phyloP scores from a whole-genome alignment of 2,329 filamentous ascomycete genomes.

The Grosmannia serpens region DNA sequence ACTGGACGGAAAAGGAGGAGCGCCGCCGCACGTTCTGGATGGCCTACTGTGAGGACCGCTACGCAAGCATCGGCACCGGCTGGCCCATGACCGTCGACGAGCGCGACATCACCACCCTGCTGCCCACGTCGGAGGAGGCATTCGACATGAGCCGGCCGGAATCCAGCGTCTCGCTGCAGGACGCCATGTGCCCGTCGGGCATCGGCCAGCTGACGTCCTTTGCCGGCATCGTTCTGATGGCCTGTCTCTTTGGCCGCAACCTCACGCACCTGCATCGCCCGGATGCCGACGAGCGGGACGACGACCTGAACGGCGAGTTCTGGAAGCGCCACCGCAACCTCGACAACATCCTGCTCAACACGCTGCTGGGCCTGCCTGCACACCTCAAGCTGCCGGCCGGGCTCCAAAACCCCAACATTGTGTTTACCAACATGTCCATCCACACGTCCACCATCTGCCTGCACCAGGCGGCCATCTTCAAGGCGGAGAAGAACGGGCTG shows the following conservation, averaged over 20 bases:
- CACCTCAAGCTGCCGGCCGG: conserved; percentile 69
- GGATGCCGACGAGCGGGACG: conserved; percentile 66
- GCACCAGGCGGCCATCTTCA: conserved; percentile 97
- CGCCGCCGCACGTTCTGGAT: conserved; percentile 90
- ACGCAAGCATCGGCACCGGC: conserved; percentile 89
- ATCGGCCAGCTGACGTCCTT: conserved; percentile 64
- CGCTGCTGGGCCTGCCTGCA: conserved; percentile 68
- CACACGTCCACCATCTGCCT: conserved; percentile 93
- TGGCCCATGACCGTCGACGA: conserved; percentile 96
- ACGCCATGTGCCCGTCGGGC: conserved; percentile 61
- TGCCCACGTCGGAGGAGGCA: conserved; percentile 75
- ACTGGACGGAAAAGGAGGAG: conserved; percentile 93
- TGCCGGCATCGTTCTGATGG: conserved; percentile 70
- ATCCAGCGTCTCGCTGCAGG: conserved; percentile 55
- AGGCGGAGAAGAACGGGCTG: conserved; percentile 79
- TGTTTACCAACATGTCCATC: conserved; percentile 94
- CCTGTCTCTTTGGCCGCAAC: conserved; percentile 85
- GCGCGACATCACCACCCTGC: conserved; percentile 74
- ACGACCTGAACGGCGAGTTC: conserved; percentile 84
- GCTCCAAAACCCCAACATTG: conserved; percentile 66
- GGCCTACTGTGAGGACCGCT: conserved; percentile 81
- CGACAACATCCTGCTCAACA: conserved; percentile 85
- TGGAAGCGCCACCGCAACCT: conserved; percentile 88
- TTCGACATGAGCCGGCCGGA: conserved; percentile 72
- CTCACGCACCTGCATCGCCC: conserved; percentile 84